Evolutionary conservation across 495 filamentous ascomycete genomes (phyloP).

Genomic region (Tuber aestivum): DNA sequence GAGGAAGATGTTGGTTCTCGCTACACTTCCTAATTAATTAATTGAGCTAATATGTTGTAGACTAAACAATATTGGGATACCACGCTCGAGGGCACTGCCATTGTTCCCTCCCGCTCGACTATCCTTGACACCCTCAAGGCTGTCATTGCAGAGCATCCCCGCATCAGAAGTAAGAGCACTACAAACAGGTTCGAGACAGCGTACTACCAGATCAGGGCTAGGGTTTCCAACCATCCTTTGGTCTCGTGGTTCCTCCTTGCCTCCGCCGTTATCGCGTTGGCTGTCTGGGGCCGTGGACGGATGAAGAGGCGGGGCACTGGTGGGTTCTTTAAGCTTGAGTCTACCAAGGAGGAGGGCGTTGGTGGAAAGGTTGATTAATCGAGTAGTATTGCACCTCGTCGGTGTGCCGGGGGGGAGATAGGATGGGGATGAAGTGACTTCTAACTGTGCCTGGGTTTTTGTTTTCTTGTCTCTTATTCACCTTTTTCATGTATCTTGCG

Average conservation of each 20-base stretch:
- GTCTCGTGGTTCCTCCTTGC: conserved; percentile 59
- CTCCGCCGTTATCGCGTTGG: conserved; percentile 49
- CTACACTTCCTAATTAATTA: conserved; percentile 5
- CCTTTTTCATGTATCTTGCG: conserved; percentile 12
- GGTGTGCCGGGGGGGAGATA: not conserved
- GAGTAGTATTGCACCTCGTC: not conserved
- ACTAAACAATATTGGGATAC: conserved; percentile 91
- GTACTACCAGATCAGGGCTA: conserved; percentile 67
- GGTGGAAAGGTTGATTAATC: conserved; percentile 11
- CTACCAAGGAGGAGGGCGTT: conserved; percentile 6
- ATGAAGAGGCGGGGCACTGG: conserved; percentile 50
- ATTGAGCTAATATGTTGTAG: conserved; percentile 46
- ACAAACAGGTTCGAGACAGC: conserved; percentile 68
- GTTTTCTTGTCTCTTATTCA: conserved; percentile 8
- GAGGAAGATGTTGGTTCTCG: conserved; percentile 77
- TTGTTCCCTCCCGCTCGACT: conserved; percentile 83
- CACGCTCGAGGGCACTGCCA: conserved; percentile 77
- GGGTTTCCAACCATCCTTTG: conserved; percentile 65
- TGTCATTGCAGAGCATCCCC: conserved; percentile 60
- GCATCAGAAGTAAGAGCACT: conserved; percentile 81
- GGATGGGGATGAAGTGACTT: not conserved
- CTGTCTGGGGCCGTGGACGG: conserved; percentile 56
- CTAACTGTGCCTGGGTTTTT: conserved; percentile 7
- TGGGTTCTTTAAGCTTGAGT: conserved; percentile 69
- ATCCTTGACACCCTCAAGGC: conserved; percentile 90